These are phyloP conservation scores for Plasmodium vinckei DNA, from an alignment of 169 alveolate species.

Conservation along the genomic window DNA sequence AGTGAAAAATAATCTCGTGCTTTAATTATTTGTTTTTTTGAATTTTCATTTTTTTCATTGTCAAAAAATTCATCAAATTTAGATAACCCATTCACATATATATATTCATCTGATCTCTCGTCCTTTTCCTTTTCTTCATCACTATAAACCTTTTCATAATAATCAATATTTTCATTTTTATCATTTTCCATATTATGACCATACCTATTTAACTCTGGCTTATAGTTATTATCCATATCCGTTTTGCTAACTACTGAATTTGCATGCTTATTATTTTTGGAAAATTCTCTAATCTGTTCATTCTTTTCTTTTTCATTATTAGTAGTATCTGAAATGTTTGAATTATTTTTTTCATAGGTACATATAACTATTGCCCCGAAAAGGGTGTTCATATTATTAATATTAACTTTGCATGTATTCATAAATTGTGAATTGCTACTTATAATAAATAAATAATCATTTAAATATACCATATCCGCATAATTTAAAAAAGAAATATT, in stretches of 20 bases:
- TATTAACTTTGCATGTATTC: slow-evolving; percentile 71
- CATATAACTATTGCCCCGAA: slow-evolving; percentile 43
- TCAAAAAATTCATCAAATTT: slow-evolving; percentile 42
- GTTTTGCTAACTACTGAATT: not conserved
- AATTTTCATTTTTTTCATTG: slow-evolving; percentile 31
- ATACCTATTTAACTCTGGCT: not conserved
- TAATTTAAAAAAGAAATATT: slow-evolving; percentile 73
- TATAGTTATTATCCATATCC: not conserved
- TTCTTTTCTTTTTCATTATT: not conserved
- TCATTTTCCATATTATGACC: not conserved
- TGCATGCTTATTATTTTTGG: not conserved
- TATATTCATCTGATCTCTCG: not conserved
- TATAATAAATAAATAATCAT: slow-evolving; percentile 59
- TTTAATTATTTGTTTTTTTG: slow-evolving; percentile 53
- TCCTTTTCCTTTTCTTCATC: not conserved
- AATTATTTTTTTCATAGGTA: not conserved
- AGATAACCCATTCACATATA: slow-evolving; percentile 42
- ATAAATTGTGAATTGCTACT: slow-evolving; percentile 71
- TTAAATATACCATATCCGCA: slow-evolving; percentile 53
- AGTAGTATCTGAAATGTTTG: slow-evolving; percentile 12
- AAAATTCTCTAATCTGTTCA: not conserved
- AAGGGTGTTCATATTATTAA: slow-evolving; percentile 57
- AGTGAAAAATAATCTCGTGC: slow-evolving; percentile 68
- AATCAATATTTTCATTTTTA: not conserved
- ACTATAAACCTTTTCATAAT: not conserved